Percentiles rank a stretch among this genome's conserved stretches.
phyloP scores from a whole-genome alignment of 2,329 filamentous ascomycete genomes.

The Dissoconium aciculare region DNA sequence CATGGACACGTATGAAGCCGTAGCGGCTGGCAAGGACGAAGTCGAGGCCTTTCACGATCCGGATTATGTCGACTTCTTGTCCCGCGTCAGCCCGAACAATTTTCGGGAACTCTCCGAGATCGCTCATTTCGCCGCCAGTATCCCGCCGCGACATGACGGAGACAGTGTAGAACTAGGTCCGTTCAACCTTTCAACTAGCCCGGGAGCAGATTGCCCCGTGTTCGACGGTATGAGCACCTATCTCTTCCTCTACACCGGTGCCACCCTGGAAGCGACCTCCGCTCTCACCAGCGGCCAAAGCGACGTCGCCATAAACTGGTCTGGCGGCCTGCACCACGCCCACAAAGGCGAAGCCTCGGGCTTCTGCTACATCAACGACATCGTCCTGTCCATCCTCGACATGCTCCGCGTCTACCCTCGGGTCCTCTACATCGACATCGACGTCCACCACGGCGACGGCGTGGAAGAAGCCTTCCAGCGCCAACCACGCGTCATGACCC shows the following conservation, averaged over 20 bases:
- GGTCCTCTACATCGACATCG: conserved; percentile 88
- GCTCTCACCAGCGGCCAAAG: conserved; percentile 77
- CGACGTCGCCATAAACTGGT: conserved; percentile 96
- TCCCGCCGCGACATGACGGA: conserved; percentile 29
- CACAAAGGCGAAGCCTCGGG: conserved; percentile 88
- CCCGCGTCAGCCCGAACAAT: conserved; percentile 20
- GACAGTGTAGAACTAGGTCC: conserved; percentile 35
- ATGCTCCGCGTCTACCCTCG: conserved; percentile 67
- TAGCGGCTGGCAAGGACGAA: conserved; percentile 75
- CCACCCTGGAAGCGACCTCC: conserved; percentile 76
- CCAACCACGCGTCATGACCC: conserved; percentile 77
- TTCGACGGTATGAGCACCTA: conserved; percentile 95
- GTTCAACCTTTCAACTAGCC: conserved; percentile 52
- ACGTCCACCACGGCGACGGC: conserved; percentile 81
- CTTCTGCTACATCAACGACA: conserved; percentile 99
- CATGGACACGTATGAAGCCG: conserved; percentile 85
- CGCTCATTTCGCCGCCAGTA: conserved; percentile 27
- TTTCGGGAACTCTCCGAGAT: conserved; percentile 40
- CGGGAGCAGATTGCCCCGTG: conserved; percentile 80
- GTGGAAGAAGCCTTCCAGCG: conserved; percentile 86
- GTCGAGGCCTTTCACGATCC: conserved; percentile 71
- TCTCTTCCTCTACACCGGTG: conserved; percentile 82
- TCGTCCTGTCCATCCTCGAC: conserved; percentile 83
- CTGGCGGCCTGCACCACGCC: conserved; percentile 87
- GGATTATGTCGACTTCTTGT: conserved; percentile 84